phyloP scores from a whole-genome alignment of 1,139 yeast genomes.

The Saccharomyces hybrid region DNA sequence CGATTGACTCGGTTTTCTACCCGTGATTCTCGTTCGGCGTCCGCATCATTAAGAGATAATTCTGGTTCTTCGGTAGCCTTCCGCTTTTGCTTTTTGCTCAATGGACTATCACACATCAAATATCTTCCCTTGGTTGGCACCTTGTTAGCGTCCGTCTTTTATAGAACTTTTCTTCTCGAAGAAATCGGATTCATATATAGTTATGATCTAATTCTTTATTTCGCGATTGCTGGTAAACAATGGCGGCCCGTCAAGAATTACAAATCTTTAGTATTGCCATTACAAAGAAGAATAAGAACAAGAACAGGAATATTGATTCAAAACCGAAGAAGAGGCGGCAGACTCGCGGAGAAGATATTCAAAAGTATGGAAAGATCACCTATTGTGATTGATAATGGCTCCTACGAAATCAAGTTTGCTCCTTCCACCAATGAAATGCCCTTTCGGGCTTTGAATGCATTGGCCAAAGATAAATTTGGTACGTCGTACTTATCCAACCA shows the following conservation, averaged over 20 bases:
- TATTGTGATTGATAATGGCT: conserved; percentile 71
- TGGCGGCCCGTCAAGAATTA: neutral
- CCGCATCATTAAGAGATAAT: neutral
- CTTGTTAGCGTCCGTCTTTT: neutral
- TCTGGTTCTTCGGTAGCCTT: conserved; percentile 3
- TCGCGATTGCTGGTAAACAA: neutral
- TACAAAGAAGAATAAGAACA: neutral
- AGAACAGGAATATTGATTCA: neutral
- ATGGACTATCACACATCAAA: conserved; percentile 14
- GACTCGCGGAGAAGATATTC: neutral
- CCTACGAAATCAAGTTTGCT: conserved; percentile 77
- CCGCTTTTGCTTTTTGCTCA: conserved; percentile 16
- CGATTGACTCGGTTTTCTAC: neutral
- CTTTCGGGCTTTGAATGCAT: conserved; percentile 53
- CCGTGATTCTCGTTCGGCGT: neutral
- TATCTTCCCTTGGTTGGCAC: neutral
- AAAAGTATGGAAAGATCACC: conserved; percentile 17
- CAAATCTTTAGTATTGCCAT: neutral
- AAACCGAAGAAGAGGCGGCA: neutral
- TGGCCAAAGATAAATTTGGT: conserved; percentile 72
- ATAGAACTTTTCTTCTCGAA: neutral
- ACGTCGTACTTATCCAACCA: conserved; percentile 68
- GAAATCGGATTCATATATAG: neutral
- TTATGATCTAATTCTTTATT: neutral
- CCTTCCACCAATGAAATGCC: conserved; percentile 37